phyloP scores from a whole-genome alignment of 345 rosid genomes.

The Eucalyptus paniculata region DNA sequence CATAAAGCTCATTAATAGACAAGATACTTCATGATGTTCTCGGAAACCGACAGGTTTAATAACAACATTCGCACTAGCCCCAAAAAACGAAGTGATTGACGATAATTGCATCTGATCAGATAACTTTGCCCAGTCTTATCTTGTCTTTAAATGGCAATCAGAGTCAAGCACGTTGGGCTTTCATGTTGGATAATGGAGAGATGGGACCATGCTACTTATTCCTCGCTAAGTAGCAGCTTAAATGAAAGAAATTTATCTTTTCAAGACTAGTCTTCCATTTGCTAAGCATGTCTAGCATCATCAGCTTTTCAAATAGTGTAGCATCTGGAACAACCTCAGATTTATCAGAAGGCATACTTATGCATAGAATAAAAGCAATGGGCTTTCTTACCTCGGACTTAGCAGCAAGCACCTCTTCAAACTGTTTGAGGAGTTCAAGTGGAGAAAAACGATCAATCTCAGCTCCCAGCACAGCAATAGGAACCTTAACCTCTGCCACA shows the following conservation, averaged over 20 bases:
- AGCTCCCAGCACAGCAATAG: constrained; percentile 23
- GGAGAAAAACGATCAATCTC: constrained; percentile 24
- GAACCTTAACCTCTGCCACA: constrained; percentile 18
- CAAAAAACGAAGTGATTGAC: no score
- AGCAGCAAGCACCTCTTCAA: constrained; percentile 16
- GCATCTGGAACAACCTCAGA: not conserved
- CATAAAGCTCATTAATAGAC: no score
- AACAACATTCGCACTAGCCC: no score
- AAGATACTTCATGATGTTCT: no score
- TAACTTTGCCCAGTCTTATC: not conserved
- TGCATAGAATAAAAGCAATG: not conserved
- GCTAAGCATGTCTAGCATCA: not conserved
- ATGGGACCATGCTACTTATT: not conserved
- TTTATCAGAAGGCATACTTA: not conserved
- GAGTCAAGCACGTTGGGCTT: not conserved
- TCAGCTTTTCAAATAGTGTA: not conserved
- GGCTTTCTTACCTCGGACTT: constrained; percentile 13
- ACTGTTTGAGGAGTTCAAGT: constrained; percentile 24
- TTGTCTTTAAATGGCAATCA: not conserved
- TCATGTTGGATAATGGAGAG: not conserved
- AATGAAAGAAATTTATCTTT: not conserved
- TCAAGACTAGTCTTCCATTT: not conserved
- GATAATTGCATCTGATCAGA: not conserved
- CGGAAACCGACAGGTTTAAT: no score
- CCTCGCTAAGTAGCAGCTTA: not conserved